A percentile compares a stretch with the other conserved stretches of the same genome.
Evolutionary conservation across 1,139 yeast species (phyloP).

Genomic region (Saccharomyces hybrid): DNA sequence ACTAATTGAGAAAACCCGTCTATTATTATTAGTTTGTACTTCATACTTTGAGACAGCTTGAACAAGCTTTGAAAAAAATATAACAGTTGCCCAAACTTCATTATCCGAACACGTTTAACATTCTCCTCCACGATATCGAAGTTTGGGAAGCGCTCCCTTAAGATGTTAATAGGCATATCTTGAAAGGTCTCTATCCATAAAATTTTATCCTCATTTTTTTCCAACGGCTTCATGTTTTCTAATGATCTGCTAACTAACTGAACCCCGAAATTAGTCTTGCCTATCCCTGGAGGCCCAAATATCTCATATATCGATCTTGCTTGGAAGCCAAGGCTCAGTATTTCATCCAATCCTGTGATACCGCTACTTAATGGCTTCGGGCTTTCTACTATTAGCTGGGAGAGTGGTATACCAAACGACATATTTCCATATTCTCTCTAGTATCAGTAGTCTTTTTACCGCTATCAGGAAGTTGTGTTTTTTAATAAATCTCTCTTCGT

Average conservation of each 20-base stretch:
- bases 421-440: slow-evolving; percentile 8
- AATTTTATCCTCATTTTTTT: slow-evolving; percentile 7
- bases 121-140: neutral
- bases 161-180: slow-evolving; percentile 10
- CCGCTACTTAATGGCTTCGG: slow-evolving; percentile 23
- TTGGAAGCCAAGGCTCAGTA: slow-evolving; percentile 25
- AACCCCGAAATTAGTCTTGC: slow-evolving; percentile 24
- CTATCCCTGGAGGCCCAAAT: slow-evolving; percentile 31
- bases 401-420: slow-evolving; percentile 30
- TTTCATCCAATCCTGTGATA: slow-evolving; percentile 18
- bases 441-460: neutral
- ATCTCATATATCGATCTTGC: slow-evolving; percentile 28
- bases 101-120: slow-evolving; percentile 13
- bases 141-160: neutral
- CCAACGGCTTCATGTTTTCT: neutral
- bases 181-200: slow-evolving; percentile 28
- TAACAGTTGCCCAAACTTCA: slow-evolving; percentile 24
- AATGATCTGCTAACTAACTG: slow-evolving; percentile 12
- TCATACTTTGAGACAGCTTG: neutral
- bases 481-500: neutral
- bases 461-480: neutral
- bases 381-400: slow-evolving; percentile 25
- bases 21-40: slow-evolving; percentile 21
- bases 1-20: slow-evolving; percentile 30
- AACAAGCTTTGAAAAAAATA: slow-evolving; percentile 20